These are phyloP conservation scores for Letharia lupina DNA, from an alignment of 495 filamentous ascomycete genomes.

Conservation along the genomic window DNA sequence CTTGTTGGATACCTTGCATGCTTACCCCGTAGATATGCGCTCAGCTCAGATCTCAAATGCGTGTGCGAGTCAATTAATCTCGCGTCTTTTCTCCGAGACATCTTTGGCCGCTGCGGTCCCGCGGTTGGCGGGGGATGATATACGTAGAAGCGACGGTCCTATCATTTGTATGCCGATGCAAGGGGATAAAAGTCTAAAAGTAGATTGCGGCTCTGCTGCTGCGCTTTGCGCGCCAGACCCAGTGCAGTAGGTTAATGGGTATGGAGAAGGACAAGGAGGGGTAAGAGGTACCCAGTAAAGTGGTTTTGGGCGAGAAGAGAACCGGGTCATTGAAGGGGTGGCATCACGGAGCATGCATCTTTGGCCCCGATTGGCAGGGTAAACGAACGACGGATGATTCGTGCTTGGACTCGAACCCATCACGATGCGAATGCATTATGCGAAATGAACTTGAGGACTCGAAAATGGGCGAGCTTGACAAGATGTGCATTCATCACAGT, in stretches of 20 bases:
- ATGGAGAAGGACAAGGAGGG: background rate
- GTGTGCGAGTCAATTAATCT: background rate
- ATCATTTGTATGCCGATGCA: background rate
- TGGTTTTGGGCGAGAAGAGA: no score
- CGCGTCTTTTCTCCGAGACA: background rate
- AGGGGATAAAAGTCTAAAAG: background rate
- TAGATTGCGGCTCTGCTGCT: conserved; percentile 2
- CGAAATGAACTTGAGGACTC: background rate
- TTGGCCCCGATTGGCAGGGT: background rate
- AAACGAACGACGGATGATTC: background rate
- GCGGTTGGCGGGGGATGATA: background rate
- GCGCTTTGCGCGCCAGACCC: conserved; percentile 3
- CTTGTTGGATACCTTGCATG: background rate
- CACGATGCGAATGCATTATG: background rate
- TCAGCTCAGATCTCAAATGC: background rate
- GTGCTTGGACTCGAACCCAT: background rate
- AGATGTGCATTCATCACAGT: background rate
- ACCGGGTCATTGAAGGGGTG: no score
- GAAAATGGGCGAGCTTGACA: background rate
- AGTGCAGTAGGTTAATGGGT: background rate
- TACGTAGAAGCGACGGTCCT: conserved; percentile 1
- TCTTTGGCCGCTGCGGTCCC: background rate
- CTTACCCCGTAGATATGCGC: background rate
- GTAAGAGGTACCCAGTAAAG: no score
- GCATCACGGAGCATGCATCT: background rate